Conservation (phyloP, 768 basidiomycete genomes). For the Trametes gibbosa region DNA sequence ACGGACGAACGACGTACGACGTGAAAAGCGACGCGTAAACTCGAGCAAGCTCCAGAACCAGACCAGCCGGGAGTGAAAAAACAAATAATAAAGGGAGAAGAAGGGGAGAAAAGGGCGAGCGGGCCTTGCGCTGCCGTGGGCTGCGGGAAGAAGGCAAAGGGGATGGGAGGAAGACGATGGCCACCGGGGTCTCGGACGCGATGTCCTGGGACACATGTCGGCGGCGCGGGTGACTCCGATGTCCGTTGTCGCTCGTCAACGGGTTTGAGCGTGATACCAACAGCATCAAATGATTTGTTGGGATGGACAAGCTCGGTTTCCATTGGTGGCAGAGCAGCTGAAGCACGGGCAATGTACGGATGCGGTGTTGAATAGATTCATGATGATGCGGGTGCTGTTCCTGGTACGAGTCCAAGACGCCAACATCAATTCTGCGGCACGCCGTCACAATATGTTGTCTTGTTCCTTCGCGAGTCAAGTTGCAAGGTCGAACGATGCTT, state of each 20-base stretch:
- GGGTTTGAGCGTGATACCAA: neutral
- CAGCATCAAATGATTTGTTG: constrained; percentile 16
- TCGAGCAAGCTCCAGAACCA: constrained; percentile 19
- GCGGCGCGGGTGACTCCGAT: too few relatives aligned
- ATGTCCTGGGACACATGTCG: neutral
- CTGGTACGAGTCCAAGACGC: neutral
- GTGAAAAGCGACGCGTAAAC: neutral
- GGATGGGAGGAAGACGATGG: constrained; percentile 2
- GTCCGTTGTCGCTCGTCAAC: neutral
- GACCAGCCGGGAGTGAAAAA: constrained; percentile 12
- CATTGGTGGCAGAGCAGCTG: neutral
- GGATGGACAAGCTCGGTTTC: constrained; percentile 2
- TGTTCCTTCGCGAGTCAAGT: too few relatives aligned
- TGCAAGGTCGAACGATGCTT: too few relatives aligned
- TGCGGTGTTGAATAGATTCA: neutral
- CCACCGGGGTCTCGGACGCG: neutral
- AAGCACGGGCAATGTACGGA: neutral
- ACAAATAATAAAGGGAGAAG: neutral
- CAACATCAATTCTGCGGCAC: too few relatives aligned
- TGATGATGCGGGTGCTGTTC: too few relatives aligned
- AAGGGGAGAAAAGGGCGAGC: neutral
- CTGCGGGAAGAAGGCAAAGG: constrained; percentile 3
- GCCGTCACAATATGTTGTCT: too few relatives aligned
- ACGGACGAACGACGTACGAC: neutral
- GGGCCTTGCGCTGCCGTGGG: constrained; percentile 13